Percentiles rank a stretch among this genome's conserved stretches.
Conservation (phyloP, 2,329 filamentous ascomycete species). For the Penicillium sp. region DNA sequence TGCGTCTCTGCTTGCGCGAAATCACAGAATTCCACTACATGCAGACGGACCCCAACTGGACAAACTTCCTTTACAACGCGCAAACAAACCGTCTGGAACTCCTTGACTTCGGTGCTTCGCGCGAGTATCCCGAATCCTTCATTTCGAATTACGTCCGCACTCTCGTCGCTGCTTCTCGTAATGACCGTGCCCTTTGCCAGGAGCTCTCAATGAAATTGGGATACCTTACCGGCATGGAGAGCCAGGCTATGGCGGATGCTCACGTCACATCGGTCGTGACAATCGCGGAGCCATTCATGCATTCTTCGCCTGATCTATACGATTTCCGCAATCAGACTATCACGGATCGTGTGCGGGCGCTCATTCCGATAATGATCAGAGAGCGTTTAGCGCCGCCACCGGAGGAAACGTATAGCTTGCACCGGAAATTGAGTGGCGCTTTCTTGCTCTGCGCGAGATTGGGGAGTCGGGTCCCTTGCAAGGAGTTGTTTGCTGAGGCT, state of each 20-base stretch:
- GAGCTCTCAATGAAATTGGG: constrained; percentile 73
- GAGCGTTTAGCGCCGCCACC: constrained; percentile 88
- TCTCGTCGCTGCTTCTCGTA: constrained; percentile 72
- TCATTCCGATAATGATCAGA: constrained; percentile 90
- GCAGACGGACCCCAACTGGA: constrained; percentile 99
- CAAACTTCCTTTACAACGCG: constrained; percentile 91
- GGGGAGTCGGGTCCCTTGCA: constrained; percentile 77
- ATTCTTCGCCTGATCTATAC: constrained; percentile 74
- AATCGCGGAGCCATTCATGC: constrained; percentile 85
- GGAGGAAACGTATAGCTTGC: constrained; percentile 94
- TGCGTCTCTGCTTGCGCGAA: constrained; percentile 87
- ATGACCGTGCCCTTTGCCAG: constrained; percentile 63
- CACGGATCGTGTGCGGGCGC: constrained; percentile 80
- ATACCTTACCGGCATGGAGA: constrained; percentile 90
- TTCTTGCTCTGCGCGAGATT: constrained; percentile 87
- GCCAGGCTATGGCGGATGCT: constrained; percentile 79
- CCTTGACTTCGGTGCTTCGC: constrained; percentile 89
- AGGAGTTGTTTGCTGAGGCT: constrained; percentile 65
- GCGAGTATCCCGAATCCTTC: constrained; percentile 79
- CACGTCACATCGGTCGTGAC: constrained; percentile 86
- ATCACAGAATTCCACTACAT: constrained; percentile 95
- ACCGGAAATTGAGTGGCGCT: constrained; percentile 91
- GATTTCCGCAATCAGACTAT: constrained; percentile 95
- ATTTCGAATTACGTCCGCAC: constrained; percentile 76
- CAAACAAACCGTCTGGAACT: constrained; percentile 72